Percentiles rank a stretch among this genome's conserved stretches.
These are phyloP conservation scores for Epichloe scottii DNA, from an alignment of 2,329 filamentous ascomycete species.

Conservation along the genomic window DNA sequence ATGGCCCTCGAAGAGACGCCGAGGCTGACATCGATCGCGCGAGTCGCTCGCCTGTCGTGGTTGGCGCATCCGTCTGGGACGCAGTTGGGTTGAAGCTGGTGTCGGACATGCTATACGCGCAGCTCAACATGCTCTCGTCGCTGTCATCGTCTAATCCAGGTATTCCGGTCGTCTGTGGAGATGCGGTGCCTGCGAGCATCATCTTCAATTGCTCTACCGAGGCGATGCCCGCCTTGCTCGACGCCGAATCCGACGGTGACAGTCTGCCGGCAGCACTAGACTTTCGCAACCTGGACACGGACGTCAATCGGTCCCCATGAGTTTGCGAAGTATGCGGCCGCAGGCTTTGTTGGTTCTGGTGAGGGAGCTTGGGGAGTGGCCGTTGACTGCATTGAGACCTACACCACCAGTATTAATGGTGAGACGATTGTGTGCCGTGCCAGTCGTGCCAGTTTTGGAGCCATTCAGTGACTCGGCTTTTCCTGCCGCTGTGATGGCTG, in stretches of 20 bases:
- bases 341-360: constrained; percentile 37
- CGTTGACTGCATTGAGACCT: constrained; percentile 28
- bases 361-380: constrained; percentile 29
- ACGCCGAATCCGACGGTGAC: constrained; percentile 32
- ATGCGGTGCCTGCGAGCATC: constrained; percentile 40
- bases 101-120: constrained; percentile 55
- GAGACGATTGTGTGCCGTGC: constrained; percentile 40
- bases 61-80: constrained; percentile 10
- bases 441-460: constrained; percentile 53
- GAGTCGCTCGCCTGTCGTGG: constrained; percentile 16
- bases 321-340: constrained; percentile 34
- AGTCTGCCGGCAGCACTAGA: constrained; percentile 39
- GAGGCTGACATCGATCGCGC: constrained; percentile 23
- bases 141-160: constrained; percentile 35
- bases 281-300: constrained; percentile 36
- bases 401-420: constrained; percentile 33
- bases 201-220: constrained; percentile 53
- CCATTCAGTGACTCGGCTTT: constrained; percentile 65
- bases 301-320: constrained; percentile 20
- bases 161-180: constrained; percentile 25
- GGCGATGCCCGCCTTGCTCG: constrained; percentile 38
- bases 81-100: constrained; percentile 41
- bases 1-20: constrained; percentile 23
- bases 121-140: constrained; percentile 60
- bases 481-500: constrained; percentile 53